Conservation (phyloP, 2,329 filamentous ascomycete genomes). For the Cryphonectria naterciae region DNA sequence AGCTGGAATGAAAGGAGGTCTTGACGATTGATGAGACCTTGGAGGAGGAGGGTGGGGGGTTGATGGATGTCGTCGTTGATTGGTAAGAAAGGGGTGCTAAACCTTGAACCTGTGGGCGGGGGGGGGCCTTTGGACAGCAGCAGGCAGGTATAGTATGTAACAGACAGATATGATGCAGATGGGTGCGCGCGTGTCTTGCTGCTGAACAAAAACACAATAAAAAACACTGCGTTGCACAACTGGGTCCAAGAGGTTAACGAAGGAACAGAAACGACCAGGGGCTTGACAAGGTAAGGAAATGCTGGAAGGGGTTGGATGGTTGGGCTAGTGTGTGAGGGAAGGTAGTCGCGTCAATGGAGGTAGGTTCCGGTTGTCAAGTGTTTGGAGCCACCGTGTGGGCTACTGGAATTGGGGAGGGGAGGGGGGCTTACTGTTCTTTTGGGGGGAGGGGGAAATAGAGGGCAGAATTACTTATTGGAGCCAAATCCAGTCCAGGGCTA, state of each 20-base stretch:
- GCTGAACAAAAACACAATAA: not conserved
- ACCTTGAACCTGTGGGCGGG: not conserved
- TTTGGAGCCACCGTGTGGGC: not conserved
- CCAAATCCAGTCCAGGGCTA: not conserved
- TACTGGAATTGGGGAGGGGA: not conserved
- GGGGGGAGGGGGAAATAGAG: not conserved
- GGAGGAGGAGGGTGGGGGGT: not conserved
- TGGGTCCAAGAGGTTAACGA: not conserved
- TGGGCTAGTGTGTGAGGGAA: not conserved
- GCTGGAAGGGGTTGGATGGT: not conserved
- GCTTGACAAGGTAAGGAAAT: not conserved
- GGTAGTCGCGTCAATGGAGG: not conserved
- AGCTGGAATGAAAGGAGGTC: slow-evolving; percentile 1
- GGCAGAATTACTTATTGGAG: slow-evolving; percentile 1
- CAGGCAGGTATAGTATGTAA: not conserved
- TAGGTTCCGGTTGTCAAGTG: not conserved
- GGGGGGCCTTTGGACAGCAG: not conserved
- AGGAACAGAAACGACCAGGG: not conserved
- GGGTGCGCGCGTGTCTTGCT: not conserved
- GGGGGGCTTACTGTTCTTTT: not conserved
- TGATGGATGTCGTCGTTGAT: not conserved
- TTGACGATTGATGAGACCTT: not conserved
- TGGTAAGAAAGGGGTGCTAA: not conserved
- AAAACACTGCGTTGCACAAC: not conserved
- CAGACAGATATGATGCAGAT: not conserved